Conservation (phyloP, 441 rosid species). For the Jatropha multifida region DNA sequence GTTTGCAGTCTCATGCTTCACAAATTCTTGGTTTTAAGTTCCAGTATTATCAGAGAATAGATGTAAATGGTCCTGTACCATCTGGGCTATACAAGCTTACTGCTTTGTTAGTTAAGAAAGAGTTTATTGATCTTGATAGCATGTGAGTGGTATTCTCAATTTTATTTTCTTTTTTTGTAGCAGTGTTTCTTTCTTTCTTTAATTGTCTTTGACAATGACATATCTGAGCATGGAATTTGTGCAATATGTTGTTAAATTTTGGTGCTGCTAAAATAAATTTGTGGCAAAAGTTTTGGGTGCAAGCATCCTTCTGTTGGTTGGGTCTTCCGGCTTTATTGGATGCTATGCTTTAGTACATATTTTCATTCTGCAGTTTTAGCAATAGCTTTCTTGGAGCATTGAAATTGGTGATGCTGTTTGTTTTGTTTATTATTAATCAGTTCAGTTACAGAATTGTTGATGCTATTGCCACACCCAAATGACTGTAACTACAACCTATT, state of each 20-base stretch:
- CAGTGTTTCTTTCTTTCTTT: not conserved
- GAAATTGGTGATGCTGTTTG: not conserved
- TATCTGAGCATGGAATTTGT: not conserved
- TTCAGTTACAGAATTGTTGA: not conserved
- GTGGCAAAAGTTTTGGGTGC: not conserved
- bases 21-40: conserved; percentile 99
- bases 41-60: conserved; percentile 93
- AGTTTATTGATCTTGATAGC: conserved; percentile 93
- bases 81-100: conserved; percentile 93
- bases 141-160: conserved; percentile 57
- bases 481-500: not conserved
- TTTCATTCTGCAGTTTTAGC: not conserved
- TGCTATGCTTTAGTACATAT: not conserved
- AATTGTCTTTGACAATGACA: not conserved
- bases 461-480: not conserved
- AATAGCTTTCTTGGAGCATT: not conserved
- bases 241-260: not conserved
- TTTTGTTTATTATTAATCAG: too few relatives aligned
- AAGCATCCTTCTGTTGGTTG: not conserved
- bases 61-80: conserved; percentile 82
- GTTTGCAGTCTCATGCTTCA: conserved; percentile 98
- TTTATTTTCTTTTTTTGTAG: not conserved
- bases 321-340: not conserved
- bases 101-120: conserved; percentile 92
- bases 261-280: not conserved